Evolutionary conservation across 345 rosid species (phyloP), one percentile per base, ranked within the genome.

Genomic region (Raphanus sativus): DNA sequence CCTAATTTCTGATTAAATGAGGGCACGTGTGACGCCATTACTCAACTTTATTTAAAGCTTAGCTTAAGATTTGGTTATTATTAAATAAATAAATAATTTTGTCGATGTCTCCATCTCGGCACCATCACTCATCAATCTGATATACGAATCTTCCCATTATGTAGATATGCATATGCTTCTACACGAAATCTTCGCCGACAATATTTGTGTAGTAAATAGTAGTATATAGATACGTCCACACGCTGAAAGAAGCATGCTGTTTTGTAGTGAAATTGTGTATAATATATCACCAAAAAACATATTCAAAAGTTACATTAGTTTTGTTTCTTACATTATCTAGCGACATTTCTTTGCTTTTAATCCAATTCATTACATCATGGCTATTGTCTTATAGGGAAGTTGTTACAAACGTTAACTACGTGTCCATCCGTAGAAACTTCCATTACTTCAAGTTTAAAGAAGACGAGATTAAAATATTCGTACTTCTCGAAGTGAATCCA

Each of bases 1-100:
- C 73, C 62, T 77, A 77, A 78, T 54, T 2, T 58, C 32, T 62
- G 78, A 74, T 55, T 70, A 74, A 74, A 74, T 12, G 79, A 24
- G 7, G 79, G 68, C 83, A 80, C 83, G 83, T 80, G 83, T 80
- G 76, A 75, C 63, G 72, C 72, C 75, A 58, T 25, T 24, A 58
- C 76, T 48, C 54, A 48, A 48, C 54, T 13, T 48, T 13, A 71
- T 13, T 48, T 13, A 71, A 56, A n/a, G 25, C 50, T 63, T 58
- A 58, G 2, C 62, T 58, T 58, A 58, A 48, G 54, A 58, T 58
- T 56, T 24, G 62, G 30, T 21, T 25, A 24, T 24, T 24, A 58
- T 56, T 48, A 56, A 56, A 24, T 17, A 55, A 55, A 48, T 56
- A 56, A 58, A 58, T 9, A 24, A 73, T 68, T 29, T n/a, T 55